A percentile compares a stretch with the other conserved stretches of the same genome.
phyloP scores from a whole-genome alignment of 305 asterid genomes.

The Fraxinus paxiana region DNA sequence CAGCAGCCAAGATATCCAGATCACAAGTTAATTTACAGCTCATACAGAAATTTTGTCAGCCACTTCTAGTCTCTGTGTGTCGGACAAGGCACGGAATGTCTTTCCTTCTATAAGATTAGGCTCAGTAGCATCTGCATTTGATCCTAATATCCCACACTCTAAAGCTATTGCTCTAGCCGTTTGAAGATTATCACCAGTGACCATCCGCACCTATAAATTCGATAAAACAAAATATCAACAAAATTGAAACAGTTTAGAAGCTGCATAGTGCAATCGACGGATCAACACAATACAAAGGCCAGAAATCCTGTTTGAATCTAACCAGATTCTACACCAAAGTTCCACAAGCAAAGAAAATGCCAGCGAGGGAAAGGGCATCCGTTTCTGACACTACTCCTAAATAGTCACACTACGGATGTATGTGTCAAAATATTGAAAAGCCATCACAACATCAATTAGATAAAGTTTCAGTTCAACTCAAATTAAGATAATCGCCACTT shows the following conservation, averaged over 20 bases:
- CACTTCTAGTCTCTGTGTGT: slow-evolving; percentile 55
- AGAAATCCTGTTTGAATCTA: neutral
- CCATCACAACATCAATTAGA: neutral
- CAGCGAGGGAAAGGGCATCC: neutral
- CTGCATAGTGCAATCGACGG: neutral
- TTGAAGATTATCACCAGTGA: slow-evolving; percentile 87
- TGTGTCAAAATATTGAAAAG: neutral
- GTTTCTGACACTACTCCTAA: neutral
- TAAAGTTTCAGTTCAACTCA: neutral
- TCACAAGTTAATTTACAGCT: slow-evolving; percentile 16
- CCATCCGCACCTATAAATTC: slow-evolving; percentile 78
- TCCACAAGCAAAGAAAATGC: slow-evolving; percentile 9
- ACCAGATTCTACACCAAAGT: neutral
- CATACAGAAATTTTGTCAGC: slow-evolving; percentile 93
- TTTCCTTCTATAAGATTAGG: slow-evolving; percentile 90
- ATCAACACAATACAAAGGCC: neutral
- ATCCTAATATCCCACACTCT: slow-evolving; percentile 83
- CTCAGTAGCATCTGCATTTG: slow-evolving; percentile 70
- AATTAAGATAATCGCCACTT: neutral
- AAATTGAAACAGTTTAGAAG: neutral
- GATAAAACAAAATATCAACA: slow-evolving; percentile 10
- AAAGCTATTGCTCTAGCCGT: slow-evolving; percentile 93
- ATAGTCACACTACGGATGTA: neutral
- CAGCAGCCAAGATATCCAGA: neutral
- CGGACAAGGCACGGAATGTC: slow-evolving; percentile 57